These are phyloP conservation scores for Tricholoma sp. DNA, from an alignment of 768 basidiomycete genomes.

Conservation along the genomic window DNA sequence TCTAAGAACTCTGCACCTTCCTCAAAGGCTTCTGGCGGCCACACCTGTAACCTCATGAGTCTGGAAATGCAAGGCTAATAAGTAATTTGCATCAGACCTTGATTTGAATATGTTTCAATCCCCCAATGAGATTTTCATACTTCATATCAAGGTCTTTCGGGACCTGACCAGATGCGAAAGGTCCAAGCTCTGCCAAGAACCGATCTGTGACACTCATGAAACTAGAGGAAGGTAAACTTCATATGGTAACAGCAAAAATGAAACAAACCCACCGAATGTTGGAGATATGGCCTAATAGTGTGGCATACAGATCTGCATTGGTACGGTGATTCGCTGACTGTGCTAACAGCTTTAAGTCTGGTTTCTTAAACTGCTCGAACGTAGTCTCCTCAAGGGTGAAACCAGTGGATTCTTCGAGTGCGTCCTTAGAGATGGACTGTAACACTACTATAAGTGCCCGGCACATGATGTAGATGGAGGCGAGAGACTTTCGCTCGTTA, in stretches of 20 bases:
- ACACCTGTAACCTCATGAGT: conserved; percentile 51
- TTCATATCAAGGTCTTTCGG: conserved; percentile 76
- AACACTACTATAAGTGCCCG: conserved; percentile 78
- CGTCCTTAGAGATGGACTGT: conserved; percentile 66
- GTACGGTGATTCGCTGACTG: conserved; percentile 72
- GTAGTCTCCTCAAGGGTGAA: conserved; percentile 82
- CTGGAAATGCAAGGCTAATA: background rate
- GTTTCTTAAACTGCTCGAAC: conserved; percentile 77
- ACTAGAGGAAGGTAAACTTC: conserved; percentile 29
- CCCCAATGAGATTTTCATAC: conserved; percentile 81
- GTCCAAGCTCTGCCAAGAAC: conserved; percentile 74
- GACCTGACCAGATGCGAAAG: conserved; percentile 69
- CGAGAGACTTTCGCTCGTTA: conserved; percentile 71
- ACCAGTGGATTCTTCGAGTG: conserved; percentile 72
- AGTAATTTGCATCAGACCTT: conserved; percentile 42
- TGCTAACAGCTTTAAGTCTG: conserved; percentile 59
- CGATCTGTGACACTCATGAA: conserved; percentile 93
- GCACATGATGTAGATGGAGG: conserved; percentile 87
- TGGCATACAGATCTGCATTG: conserved; percentile 80
- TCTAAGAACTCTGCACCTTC: conserved; percentile 91
- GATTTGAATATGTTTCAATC: conserved; percentile 76
- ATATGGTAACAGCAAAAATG: background rate
- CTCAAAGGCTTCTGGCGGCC: conserved; percentile 91
- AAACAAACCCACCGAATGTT: conserved; percentile 58
- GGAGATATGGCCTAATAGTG: conserved; percentile 79